phyloP scores from a whole-genome alignment of 2,329 filamentous ascomycete genomes.

The Achaetomium macrosporum region DNA sequence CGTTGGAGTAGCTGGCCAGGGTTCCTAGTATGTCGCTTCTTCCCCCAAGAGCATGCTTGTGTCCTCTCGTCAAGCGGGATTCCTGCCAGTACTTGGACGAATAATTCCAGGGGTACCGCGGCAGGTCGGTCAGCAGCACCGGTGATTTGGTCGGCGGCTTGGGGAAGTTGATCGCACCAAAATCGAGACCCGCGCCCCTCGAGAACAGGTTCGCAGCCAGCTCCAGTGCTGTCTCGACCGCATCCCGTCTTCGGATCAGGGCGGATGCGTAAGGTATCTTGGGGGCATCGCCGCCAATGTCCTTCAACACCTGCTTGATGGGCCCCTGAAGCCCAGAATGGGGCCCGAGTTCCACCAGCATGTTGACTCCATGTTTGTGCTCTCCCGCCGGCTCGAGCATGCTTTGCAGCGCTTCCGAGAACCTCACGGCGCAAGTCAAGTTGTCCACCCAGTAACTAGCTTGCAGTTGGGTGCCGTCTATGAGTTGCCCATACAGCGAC shows the following conservation, averaged over 20 bases:
- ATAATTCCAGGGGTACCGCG: constrained; percentile 45
- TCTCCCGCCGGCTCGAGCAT: constrained; percentile 35
- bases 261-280: constrained; percentile 40
- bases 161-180: constrained; percentile 43
- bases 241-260: constrained; percentile 48
- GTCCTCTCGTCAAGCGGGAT: constrained; percentile 37
- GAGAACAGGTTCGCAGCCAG: constrained; percentile 40
- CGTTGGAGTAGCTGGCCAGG: constrained; percentile 38
- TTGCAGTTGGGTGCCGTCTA: constrained; percentile 35
- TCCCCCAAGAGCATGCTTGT: constrained; percentile 35
- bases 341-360: constrained; percentile 45
- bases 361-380: constrained; percentile 35
- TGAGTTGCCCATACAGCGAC: constrained; percentile 38
- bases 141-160: constrained; percentile 29
- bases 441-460: constrained; percentile 33
- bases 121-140: constrained; percentile 38
- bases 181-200: constrained; percentile 40
- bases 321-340: constrained; percentile 46
- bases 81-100: constrained; percentile 43
- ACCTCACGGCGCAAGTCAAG: constrained; percentile 35
- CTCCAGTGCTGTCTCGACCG: constrained; percentile 39
- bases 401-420: constrained; percentile 35
- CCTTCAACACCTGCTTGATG: constrained; percentile 45
- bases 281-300: constrained; percentile 35
- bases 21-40: constrained; percentile 44